These are phyloP conservation scores for Ceratocystis eucalypticola DNA, from an alignment of 2,329 filamentous ascomycete genomes.

Conservation along the genomic window DNA sequence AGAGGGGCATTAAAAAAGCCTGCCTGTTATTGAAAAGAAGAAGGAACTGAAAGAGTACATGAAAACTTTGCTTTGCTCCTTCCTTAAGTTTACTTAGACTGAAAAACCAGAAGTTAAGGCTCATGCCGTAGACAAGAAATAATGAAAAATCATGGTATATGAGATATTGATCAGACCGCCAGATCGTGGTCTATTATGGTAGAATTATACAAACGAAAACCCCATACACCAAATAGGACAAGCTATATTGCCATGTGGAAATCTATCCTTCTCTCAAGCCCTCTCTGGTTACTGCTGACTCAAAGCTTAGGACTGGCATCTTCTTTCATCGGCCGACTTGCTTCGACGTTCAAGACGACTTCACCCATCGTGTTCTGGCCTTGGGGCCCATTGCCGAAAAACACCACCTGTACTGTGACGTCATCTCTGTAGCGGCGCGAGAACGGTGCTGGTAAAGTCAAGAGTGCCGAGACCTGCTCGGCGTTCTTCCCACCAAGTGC, in stretches of 20 bases:
- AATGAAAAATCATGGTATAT: neutral
- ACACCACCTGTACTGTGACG: slow-evolving; percentile 93
- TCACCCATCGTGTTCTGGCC: slow-evolving; percentile 51
- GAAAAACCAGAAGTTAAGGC: neutral
- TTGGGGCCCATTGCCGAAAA: slow-evolving; percentile 66
- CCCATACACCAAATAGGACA: neutral
- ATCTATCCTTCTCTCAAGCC: neutral
- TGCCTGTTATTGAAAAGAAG: neutral
- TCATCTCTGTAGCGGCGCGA: slow-evolving; percentile 89
- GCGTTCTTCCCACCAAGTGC: slow-evolving; percentile 84
- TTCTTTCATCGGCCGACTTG: slow-evolving; percentile 38
- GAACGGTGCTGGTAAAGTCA: slow-evolving; percentile 84
- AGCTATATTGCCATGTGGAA: neutral
- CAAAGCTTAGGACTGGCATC: slow-evolving; percentile 31
- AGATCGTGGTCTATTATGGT: neutral
- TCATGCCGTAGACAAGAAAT: neutral
- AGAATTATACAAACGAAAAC: neutral
- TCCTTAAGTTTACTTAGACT: neutral
- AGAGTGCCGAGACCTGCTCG: slow-evolving; percentile 82
- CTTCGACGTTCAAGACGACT: slow-evolving; percentile 74
- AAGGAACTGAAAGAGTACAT: neutral
- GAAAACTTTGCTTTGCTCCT: neutral
- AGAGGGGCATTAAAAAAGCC: neutral
- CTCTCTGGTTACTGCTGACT: neutral
- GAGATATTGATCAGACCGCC: neutral